Conservation (phyloP, 2,329 filamentous ascomycete species). For the Achaetomium macrosporum region DNA sequence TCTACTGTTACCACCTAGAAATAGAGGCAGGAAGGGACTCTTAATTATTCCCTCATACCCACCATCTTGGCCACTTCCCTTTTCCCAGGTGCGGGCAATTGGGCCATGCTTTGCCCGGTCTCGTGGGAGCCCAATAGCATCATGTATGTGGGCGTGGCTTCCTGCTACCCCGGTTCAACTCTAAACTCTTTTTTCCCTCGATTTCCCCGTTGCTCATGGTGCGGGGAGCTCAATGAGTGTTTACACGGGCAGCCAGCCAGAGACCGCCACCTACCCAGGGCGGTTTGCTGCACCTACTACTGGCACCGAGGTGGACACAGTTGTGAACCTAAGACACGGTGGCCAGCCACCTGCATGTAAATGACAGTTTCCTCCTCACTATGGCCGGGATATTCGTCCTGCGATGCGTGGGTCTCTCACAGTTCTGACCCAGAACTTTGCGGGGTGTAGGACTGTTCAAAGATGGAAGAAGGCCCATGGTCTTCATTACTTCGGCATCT, state of each 20-base stretch:
- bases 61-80: not conserved
- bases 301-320: not conserved
- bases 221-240: slow-evolving; percentile 8
- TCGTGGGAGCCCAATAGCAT: slow-evolving; percentile 13
- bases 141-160: slow-evolving; percentile 2
- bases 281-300: slow-evolving; percentile 5
- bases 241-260: slow-evolving; percentile 16
- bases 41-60: slow-evolving; percentile 1
- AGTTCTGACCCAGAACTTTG: not conserved
- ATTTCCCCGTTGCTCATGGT: not conserved
- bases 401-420: not conserved
- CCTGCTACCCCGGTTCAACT: not conserved
- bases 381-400: not conserved
- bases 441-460: not conserved
- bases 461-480: not conserved
- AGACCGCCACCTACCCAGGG: slow-evolving; percentile 16
- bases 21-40: not conserved
- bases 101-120: slow-evolving; percentile 5
- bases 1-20: not conserved
- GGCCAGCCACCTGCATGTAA: slow-evolving; percentile 7
- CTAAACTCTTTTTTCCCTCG: slow-evolving; percentile 5
- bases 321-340: not conserved
- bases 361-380: not conserved
- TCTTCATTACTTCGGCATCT: not conserved
- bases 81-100: not conserved